Evolutionary conservation across 306 rosid species (phyloP), one percentile per base, ranked within the genome.

Genomic region (Ormosia emarginata): DNA sequence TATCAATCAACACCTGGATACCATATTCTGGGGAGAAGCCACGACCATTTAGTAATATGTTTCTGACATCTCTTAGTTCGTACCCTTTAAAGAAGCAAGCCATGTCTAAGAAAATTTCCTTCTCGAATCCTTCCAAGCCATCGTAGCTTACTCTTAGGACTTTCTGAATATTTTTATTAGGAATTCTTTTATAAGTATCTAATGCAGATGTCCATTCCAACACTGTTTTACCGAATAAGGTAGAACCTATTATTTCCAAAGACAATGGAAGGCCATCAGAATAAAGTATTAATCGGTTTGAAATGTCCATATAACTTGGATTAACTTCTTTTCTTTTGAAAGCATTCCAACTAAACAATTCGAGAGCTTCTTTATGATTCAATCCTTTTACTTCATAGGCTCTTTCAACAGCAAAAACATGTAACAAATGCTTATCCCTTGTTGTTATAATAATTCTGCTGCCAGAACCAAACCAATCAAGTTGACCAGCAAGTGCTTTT

Each of bases 111-210:
- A 78, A 53, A 1, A 53, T 67, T 50, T 66, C 32, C 53, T 67
- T 67, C 8, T 67, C 57, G 8, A 8, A 5, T 65, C 39, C 65
- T 29, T 66, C 39, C 14, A 66, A 67, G 12, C 57, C 24, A 52
- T 67, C 82, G 53, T 66, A 78, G 5, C 75, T 78, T 43, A 66
- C 55, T 53, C 29, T 74, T 17, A 74, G 8, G 67, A 74, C 56
- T 17, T 74, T 14, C 12, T 15, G 78, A 39, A 74, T 39, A 37
- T 56, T 67, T 37, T 78, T 12, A 53, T 67, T 44, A 37, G 82
- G 75, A 78, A 52, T 78, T 36, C 5, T 52, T 50, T 78, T 50
- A 67, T 66, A 67, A 15, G 15, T 2, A 44, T 67, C 70, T 43
- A 69, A 57, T 29, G 71, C 24, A 9, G 70, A 57, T 7, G 44